phyloP scores from a whole-genome alignment of 805 yeast genomes.

The Ascoidea asiatica region DNA sequence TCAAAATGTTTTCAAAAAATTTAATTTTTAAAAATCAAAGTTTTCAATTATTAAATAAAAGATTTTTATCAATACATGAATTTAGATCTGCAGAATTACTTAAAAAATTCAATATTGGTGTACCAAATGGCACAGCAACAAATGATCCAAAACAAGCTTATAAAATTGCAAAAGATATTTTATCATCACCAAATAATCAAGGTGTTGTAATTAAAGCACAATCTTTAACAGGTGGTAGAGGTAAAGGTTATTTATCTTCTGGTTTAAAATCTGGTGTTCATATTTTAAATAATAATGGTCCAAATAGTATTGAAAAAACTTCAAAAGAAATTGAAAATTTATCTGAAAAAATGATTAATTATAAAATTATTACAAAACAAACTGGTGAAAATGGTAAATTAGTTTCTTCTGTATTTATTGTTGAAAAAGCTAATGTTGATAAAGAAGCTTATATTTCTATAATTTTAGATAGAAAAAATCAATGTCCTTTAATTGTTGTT shows the following conservation, averaged over 20 bases:
- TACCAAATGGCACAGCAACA: constrained; percentile 87
- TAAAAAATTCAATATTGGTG: constrained; percentile 72
- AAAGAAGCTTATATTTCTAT: constrained; percentile 95
- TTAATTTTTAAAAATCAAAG: no score
- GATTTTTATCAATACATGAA: constrained; percentile 88
- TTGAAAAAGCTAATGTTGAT: constrained; percentile 84
- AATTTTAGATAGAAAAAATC: constrained; percentile 85
- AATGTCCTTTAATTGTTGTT: constrained; percentile 86
- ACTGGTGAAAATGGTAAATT: constrained; percentile 95
- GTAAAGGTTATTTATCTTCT: constrained; percentile 94
- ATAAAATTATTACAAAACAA: constrained; percentile 93
- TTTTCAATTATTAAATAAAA: constrained; percentile 21
- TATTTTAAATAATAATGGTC: constrained; percentile 52
- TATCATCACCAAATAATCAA: constrained; percentile 31
- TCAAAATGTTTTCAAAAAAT: no score
- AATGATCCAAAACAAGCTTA: constrained; percentile 81
- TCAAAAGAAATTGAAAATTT: constrained; percentile 79
- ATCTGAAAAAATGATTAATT: constrained; percentile 82
- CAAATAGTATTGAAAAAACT: no score
- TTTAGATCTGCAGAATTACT: constrained; percentile 87
- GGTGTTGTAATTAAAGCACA: constrained; percentile 96
- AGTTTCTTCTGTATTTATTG: constrained; percentile 92
- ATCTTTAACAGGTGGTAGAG: constrained; percentile 98
- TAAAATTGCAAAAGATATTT: constrained; percentile 61
- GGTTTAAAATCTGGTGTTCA: constrained; percentile 97